Evolutionary conservation across 176 grass and related monocot genomes (phyloP).

Genomic region (Hsuehochloa calcarea): DNA sequence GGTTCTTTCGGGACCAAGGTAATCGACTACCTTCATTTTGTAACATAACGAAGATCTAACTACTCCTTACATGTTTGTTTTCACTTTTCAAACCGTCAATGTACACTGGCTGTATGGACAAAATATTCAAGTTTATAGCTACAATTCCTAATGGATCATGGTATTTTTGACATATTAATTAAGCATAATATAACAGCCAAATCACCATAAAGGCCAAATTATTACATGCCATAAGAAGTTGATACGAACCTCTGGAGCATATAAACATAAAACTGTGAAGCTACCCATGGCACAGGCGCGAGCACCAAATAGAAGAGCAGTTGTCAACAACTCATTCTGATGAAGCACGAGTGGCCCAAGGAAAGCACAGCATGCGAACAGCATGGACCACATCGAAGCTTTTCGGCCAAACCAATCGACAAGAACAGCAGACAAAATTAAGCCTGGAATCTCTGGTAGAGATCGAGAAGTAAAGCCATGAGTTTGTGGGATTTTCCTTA

Average conservation of each 20-base stretch:
- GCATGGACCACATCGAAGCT: constrained; percentile 59
- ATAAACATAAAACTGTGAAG: constrained; percentile 57
- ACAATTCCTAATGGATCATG: not conserved
- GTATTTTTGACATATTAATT: not conserved
- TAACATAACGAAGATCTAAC: not conserved
- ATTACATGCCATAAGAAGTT: not conserved
- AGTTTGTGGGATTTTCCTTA: not conserved
- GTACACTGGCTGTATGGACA: not conserved
- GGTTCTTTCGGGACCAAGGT: not conserved
- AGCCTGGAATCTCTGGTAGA: constrained; percentile 61
- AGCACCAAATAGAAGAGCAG: constrained; percentile 63
- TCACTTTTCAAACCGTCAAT: not conserved
- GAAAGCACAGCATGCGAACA: constrained; percentile 58
- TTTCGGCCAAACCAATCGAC: constrained; percentile 67
- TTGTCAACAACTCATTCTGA: constrained; percentile 64
- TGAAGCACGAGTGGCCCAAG: constrained; percentile 56
- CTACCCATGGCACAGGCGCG: constrained; percentile 57
- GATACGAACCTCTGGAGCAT: constrained; percentile 69
- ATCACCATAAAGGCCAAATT: not conserved
- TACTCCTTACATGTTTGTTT: not conserved
- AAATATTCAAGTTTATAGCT: not conserved
- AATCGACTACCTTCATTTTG: not conserved
- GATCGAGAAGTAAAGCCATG: not conserved
- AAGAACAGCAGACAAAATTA: constrained; percentile 55
- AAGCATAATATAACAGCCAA: not conserved